Evolutionary conservation across 345 rosid species (phyloP).

Genomic region (Syzygium aqueum): DNA sequence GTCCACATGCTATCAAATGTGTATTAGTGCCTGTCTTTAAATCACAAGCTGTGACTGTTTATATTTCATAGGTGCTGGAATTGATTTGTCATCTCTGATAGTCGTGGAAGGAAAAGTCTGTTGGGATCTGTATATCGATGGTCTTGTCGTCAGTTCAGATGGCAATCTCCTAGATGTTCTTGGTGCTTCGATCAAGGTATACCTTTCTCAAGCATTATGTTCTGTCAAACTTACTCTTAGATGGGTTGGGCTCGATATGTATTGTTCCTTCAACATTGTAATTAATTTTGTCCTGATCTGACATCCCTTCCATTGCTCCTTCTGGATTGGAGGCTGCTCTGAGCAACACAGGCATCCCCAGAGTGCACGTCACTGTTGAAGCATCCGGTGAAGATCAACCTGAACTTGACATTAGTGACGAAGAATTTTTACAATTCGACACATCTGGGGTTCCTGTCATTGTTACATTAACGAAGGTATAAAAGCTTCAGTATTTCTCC

Average conservation of each 20-base stretch:
- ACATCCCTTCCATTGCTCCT: background rate
- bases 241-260: fast-evolving
- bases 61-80: conserved; percentile 59
- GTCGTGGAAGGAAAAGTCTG: conserved; percentile 77
- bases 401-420: conserved; percentile 87
- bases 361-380: conserved; percentile 45
- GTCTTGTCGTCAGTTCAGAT: conserved; percentile 78
- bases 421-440: conserved; percentile 81
- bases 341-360: conserved; percentile 86
- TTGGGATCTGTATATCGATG: conserved; percentile 89
- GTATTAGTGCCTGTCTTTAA: too few species aligned
- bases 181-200: conserved; percentile 86
- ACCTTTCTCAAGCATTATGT: background rate
- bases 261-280: background rate
- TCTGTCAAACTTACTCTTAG: background rate
- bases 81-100: conserved; percentile 61
- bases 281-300: background rate
- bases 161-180: conserved; percentile 73
- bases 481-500: background rate
- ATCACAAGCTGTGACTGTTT: background rate
- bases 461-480: conserved; percentile 74
- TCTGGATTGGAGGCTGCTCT: conserved; percentile 64
- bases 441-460: conserved; percentile 68
- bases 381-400: conserved; percentile 66
- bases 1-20: fast-evolving